A percentile compares a stretch with the other conserved stretches of the same genome.
Conservation (phyloP, 768 basidiomycete species). For the Naganishia kalamii region DNA sequence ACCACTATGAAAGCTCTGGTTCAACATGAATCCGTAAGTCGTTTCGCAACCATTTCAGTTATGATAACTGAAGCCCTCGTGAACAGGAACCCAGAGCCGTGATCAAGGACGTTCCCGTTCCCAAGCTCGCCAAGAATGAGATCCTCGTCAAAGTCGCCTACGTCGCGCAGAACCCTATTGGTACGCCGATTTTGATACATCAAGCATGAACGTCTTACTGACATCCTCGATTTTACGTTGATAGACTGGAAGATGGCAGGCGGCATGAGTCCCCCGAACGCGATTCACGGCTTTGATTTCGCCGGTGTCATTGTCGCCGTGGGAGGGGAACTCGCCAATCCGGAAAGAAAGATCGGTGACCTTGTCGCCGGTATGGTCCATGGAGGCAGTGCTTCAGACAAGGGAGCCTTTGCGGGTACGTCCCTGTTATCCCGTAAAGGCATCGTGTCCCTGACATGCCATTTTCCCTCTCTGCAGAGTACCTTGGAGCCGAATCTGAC, state of each 20-base stretch:
- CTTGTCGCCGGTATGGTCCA: conserved; percentile 33
- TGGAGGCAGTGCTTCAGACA: conserved; percentile 28
- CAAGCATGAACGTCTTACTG: conserved; percentile 15
- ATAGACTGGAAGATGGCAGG: conserved; percentile 29
- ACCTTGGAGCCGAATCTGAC: conserved; percentile 26
- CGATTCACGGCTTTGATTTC: conserved; percentile 34
- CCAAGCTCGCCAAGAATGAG: conserved; percentile 28
- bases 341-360: conserved; percentile 28
- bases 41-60: background rate
- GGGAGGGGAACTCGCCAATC: conserved; percentile 16
- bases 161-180: conserved; percentile 28
- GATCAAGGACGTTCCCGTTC: conserved; percentile 28
- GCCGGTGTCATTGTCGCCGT: conserved; percentile 30
- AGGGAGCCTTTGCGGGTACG: conserved; percentile 26
- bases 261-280: conserved; percentile 19
- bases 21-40: conserved; percentile 26
- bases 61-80: background rate
- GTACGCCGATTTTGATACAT: conserved; percentile 17
- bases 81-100: conserved; percentile 24
- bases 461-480: conserved; percentile 24
- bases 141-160: conserved; percentile 38
- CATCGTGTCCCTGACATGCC: no score
- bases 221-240: background rate
- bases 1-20: conserved; percentile 34
- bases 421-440: background rate